Evolutionary conservation across 106 monocot species (phyloP).

Genomic region (Dendrobium huoshanense): DNA sequence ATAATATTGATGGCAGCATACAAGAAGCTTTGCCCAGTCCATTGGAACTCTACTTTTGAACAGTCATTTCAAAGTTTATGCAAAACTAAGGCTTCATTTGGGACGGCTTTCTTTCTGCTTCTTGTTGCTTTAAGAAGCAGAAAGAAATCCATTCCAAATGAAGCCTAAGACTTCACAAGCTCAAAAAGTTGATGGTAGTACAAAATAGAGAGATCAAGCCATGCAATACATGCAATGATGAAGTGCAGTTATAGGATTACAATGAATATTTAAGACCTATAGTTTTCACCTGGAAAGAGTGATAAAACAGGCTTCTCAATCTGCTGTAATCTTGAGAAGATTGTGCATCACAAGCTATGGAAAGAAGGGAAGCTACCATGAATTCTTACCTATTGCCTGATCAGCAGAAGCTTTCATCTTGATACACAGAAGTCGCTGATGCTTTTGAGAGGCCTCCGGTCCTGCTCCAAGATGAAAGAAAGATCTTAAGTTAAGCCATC

Average conservation of each 20-base stretch:
- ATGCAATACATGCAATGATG: background rate
- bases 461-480: background rate
- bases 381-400: background rate
- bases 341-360: background rate
- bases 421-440: no score
- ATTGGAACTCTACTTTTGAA: no score
- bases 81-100: no score
- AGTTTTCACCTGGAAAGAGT: background rate
- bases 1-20: no score
- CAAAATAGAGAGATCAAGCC: background rate
- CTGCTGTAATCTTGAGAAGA: background rate
- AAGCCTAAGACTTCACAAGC: background rate
- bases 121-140: no score
- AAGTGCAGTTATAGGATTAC: background rate
- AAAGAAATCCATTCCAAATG: no score
- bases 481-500: background rate
- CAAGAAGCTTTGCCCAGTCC: no score
- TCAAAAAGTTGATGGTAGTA: background rate
- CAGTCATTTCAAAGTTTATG: no score
- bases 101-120: no score
- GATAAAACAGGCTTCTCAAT: background rate
- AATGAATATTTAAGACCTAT: background rate
- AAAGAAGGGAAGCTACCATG: background rate
- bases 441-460: background rate
- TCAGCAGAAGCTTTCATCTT: background rate